Evolutionary conservation across 768 basidiomycete species (phyloP), one percentile per base, ranked within the genome.

Genomic region (Agaricus blazei): DNA sequence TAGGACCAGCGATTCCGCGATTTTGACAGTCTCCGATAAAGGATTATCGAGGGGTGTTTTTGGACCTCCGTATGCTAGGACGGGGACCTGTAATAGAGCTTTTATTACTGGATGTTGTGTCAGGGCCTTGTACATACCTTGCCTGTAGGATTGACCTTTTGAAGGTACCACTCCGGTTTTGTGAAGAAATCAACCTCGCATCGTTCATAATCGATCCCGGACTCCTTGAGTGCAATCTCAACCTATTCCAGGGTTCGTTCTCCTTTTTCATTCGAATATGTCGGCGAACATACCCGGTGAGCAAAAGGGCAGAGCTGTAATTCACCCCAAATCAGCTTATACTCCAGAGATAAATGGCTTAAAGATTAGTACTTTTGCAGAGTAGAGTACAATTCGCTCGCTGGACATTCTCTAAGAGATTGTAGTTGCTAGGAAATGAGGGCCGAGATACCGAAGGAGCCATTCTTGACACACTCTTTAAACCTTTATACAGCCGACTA

Each of bases 91-190:
- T 9, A 28, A 14, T 51, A 52, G 58, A 29, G 49, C 38, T 58
- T 52, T 23, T 9, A 3, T 37, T 3, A 26, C 29, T n/a, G 26
- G 4, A 19, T 6, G 15, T 38, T 3, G 24, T 14, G 15, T 26
- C n/a, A 28, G 38, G 14, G n/a, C 11, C 23, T 9, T 19, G 34
- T 44, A 59, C 64, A 14, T 63, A 83, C 85, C 77, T 86, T 87
- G 69, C 79, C 78, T 0, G 78, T 83, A 1, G 81, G 81, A 67
- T 87, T 88, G 41, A 88, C 78, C 57, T 81, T 75, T 0, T 77
- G 74, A 0, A 78, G 77, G 62, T 84, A 87, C 85, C 85, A 87
- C 45, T 77, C 80, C 2, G 85, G 85, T 68, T 88, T 88, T 70
- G 84, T 83, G 59, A 55, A 48, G 9, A 88, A 66, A 60, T 87